Evolutionary conservation across 2,329 filamentous ascomycete genomes (phyloP).

Genomic region (Talaromyces sp.): DNA sequence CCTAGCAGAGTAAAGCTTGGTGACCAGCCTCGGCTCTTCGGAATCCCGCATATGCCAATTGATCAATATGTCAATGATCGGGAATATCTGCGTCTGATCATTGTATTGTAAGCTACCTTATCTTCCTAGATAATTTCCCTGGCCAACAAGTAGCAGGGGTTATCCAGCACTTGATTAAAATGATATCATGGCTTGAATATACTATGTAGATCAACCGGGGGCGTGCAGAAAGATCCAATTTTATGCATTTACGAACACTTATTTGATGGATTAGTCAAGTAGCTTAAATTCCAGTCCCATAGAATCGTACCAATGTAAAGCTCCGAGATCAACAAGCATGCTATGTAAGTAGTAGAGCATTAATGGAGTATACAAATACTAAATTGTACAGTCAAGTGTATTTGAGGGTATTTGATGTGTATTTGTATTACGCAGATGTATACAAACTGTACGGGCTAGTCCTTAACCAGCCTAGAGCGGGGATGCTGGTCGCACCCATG

Average conservation of each 20-base stretch:
- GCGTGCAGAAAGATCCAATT: background rate
- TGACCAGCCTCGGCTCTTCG: background rate
- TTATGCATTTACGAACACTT: background rate
- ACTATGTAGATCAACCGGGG: background rate
- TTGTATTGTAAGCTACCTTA: background rate
- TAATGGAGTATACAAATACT: background rate
- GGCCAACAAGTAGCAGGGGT: background rate
- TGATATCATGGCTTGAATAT: background rate
- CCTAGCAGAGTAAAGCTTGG: background rate
- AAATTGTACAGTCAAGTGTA: background rate
- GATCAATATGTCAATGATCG: background rate
- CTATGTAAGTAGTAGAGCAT: too few relatives aligned
- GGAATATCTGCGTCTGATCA: background rate
- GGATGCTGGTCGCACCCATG: background rate
- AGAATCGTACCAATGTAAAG: background rate
- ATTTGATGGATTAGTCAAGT: too few relatives aligned
- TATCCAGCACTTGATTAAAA: background rate
- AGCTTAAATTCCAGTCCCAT: background rate
- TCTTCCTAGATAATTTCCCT: background rate
- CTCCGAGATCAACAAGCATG: background rate
- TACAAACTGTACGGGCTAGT: background rate
- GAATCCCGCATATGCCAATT: background rate
- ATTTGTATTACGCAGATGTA: background rate
- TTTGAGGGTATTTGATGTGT: background rate
- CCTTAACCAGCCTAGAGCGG: background rate